These are phyloP conservation scores for Ambrosia artemisiifolia DNA, from an alignment of 129 eudicot genomes.

Conservation along the genomic window DNA sequence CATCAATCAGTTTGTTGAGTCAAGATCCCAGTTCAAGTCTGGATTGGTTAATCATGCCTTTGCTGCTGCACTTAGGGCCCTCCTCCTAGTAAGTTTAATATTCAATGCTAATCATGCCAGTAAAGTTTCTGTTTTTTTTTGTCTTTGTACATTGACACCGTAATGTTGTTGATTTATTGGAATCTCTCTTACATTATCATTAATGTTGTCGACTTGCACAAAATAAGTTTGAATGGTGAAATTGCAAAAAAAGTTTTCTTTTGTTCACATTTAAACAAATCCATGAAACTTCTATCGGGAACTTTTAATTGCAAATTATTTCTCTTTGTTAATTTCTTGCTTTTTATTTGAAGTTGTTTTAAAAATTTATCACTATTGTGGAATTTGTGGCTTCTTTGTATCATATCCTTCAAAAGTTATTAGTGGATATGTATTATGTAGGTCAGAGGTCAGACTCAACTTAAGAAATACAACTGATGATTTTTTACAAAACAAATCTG, in stretches of 20 bases:
- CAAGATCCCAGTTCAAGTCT: constrained; percentile 92
- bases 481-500: background rate
- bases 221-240: background rate
- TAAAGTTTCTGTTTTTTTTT: background rate
- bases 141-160: background rate
- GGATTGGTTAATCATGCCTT: constrained; percentile 98
- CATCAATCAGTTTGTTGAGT: constrained; percentile 85
- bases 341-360: background rate
- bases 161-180: background rate
- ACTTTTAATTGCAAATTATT: background rate
- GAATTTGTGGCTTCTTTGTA: background rate
- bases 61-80: constrained; percentile 91
- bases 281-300: background rate
- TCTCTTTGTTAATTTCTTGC: background rate
- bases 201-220: background rate
- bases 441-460: background rate
- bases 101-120: constrained; percentile 4
- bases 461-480: background rate
- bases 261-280: background rate
- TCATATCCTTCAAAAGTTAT: background rate
- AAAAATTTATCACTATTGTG: background rate
- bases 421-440: background rate
- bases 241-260: background rate
- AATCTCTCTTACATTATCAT: background rate
- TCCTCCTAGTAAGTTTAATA: constrained; percentile 64